Percentiles rank a stretch among this genome's conserved stretches.
These are phyloP conservation scores for Globisporangium okanoganense DNA, from an alignment of 352 stramenopile genomes.

Conservation along the genomic window DNA sequence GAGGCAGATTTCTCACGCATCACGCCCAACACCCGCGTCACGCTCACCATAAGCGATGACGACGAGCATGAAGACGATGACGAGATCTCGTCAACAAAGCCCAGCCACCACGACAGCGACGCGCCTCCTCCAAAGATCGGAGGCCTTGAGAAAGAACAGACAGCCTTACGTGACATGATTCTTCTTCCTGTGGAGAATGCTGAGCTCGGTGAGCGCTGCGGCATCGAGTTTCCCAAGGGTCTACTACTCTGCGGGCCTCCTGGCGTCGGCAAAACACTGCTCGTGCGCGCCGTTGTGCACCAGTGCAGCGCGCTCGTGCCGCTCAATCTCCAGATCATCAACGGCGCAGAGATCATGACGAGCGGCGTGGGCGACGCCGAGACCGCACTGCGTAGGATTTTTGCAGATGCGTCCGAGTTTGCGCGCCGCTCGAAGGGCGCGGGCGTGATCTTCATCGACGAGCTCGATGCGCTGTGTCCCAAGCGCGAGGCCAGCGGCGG, in stretches of 20 bases:
- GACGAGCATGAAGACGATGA: neutral
- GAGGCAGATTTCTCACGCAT: slow-evolving; percentile 27
- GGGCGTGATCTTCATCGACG: slow-evolving; percentile 94
- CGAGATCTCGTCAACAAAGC: neutral
- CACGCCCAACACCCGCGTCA: slow-evolving; percentile 46
- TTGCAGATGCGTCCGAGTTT: slow-evolving; percentile 36
- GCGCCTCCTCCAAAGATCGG: slow-evolving; percentile 28
- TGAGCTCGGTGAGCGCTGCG: slow-evolving; percentile 22
- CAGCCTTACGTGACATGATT: slow-evolving; percentile 65
- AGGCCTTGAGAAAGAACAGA: slow-evolving; percentile 63
- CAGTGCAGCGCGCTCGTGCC: slow-evolving; percentile 45
- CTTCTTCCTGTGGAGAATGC: slow-evolving; percentile 44
- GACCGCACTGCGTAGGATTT: slow-evolving; percentile 52
- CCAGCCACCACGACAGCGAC: neutral
- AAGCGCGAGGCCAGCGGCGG: slow-evolving; percentile 71
- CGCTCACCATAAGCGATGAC: slow-evolving; percentile 20
- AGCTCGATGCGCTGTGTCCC: slow-evolving; percentile 94
- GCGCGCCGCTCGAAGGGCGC: slow-evolving; percentile 24
- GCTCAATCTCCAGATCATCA: slow-evolving; percentile 66
- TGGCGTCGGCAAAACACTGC: slow-evolving; percentile 77
- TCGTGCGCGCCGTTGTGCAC: slow-evolving; percentile 65
- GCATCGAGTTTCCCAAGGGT: slow-evolving; percentile 67
- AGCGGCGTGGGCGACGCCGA: slow-evolving; percentile 71
- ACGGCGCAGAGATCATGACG: slow-evolving; percentile 80
- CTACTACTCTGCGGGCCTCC: slow-evolving; percentile 71